Evolutionary conservation across 139 green algal species (phyloP), one percentile per base, ranked within the genome.

Genomic region (Coelastrella sp.): DNA sequence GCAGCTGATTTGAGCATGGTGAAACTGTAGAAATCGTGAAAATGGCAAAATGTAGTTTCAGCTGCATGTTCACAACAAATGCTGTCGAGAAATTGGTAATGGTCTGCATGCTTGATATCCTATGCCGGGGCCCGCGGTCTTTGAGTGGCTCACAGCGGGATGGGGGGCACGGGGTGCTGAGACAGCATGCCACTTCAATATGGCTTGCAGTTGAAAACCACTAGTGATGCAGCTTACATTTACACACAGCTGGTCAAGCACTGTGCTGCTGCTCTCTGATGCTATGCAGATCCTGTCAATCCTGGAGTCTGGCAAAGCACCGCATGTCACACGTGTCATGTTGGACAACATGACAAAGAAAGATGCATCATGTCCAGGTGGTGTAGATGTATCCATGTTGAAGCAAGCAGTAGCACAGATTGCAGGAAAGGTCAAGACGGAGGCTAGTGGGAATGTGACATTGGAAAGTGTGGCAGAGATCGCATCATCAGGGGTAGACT

Each of bases 331-430:
- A 5, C 92, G 97, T 16, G 91, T 99, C 56, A 99, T 99, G 98
- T 95, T 99, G 47, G 98, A 99, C 95, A 99, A 99, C 95, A 99
- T 99, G 98, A 94, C 95, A 6, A 79, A 73, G 65, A 92, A 13
- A 47, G 82, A 83, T 19, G 7, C 73, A 19, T 80, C 65, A 19
- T 19, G 16, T 78, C 74, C 94, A 92, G 92, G 91, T 6, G 92
- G 94, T 13, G 90, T 96, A 68, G 91, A 96, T 71, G 88, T 92
- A 11, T 90, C 85, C 11, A 64, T 94, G 85, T 75, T 97, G 80
- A 58, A 61, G 11, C 90, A 92, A 65, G 93, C 93, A 19, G 91
- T 95, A 64, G 78, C 78, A 22, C 11, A 54, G 73, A 77, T 73
- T 11, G 73, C 58, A 65, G 85, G 64, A 57, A 85, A 16, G 73